A percentile compares a stretch with the other conserved stretches of the same genome.
These are phyloP conservation scores for Pythium aphanidermatum DNA, from an alignment of 352 stramenopile genomes.

Conservation along the genomic window DNA sequence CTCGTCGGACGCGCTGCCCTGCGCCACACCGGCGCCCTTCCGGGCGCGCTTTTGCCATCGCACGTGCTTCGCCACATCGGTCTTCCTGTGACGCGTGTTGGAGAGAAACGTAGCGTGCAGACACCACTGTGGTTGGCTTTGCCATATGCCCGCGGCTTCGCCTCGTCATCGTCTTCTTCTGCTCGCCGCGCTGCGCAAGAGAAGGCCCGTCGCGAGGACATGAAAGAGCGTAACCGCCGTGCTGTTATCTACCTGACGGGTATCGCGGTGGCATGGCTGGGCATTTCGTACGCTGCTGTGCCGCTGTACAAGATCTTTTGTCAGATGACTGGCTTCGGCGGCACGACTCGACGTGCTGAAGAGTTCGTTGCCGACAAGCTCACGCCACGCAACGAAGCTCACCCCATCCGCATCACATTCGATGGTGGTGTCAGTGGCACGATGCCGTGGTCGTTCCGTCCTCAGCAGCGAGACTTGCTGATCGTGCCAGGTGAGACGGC, in stretches of 20 bases:
- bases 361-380: constrained; percentile 80
- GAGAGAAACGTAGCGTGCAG: constrained; percentile 8
- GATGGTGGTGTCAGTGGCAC: constrained; percentile 92
- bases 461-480: constrained; percentile 92
- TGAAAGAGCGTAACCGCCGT: constrained; percentile 87
- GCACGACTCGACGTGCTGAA: constrained; percentile 86
- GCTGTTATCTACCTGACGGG: constrained; percentile 91
- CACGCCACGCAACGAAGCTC: constrained; percentile 86
- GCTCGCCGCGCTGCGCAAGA: constrained; percentile 34
- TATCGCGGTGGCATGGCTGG: constrained; percentile 91
- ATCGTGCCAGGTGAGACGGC: constrained; percentile 96
- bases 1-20: background rate
- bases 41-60: background rate
- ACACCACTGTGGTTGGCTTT: constrained; percentile 7
- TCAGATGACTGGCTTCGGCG: constrained; percentile 96
- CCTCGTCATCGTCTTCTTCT: constrained; percentile 35
- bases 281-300: constrained; percentile 95
- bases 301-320: constrained; percentile 99
- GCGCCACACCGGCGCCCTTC: background rate
- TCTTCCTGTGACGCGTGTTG: constrained; percentile 14
- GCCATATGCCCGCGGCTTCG: constrained; percentile 20
- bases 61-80: background rate
- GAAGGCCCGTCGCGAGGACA: constrained; percentile 33
- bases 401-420: constrained; percentile 96
- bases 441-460: constrained; percentile 97